phyloP scores from a whole-genome alignment of 352 stramenopile species.

The Phytopythium oedochilum region DNA sequence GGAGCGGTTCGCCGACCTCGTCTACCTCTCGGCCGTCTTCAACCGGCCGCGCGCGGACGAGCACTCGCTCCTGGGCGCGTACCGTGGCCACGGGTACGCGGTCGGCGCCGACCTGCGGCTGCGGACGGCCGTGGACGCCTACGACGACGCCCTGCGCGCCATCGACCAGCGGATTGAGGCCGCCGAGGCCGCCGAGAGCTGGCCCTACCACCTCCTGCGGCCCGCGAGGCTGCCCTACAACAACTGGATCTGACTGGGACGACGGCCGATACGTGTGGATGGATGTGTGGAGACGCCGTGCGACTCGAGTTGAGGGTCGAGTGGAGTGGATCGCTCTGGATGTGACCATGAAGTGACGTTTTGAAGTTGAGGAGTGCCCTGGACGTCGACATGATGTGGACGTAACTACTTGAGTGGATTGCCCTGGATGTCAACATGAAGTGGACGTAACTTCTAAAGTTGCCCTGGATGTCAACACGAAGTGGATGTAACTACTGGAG shows the following conservation, averaged over 20 bases:
- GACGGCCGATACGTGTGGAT: background rate
- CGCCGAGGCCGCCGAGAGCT: conserved; percentile 16
- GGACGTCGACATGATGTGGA: too few relatives aligned
- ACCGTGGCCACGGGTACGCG: conserved; percentile 7
- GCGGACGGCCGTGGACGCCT: conserved; percentile 11
- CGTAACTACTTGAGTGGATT: too few relatives aligned
- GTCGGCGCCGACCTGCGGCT: conserved; percentile 25
- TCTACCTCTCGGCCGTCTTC: conserved; percentile 29
- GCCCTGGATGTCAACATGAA: too few relatives aligned
- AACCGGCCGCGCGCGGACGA: conserved; percentile 15
- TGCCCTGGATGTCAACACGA: too few relatives aligned
- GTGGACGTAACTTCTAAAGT: too few relatives aligned
- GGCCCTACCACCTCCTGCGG: conserved; percentile 28
- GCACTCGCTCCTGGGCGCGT: conserved; percentile 20
- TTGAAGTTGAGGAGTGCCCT: too few relatives aligned
- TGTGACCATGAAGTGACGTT: too few relatives aligned
- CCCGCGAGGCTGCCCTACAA: conserved; percentile 23
- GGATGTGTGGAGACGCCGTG: too few relatives aligned
- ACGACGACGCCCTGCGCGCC: conserved; percentile 13
- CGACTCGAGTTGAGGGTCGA: background rate
- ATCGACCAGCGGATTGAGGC: conserved; percentile 24
- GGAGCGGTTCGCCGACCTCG: conserved; percentile 16
- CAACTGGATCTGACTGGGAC: conserved; percentile 25
- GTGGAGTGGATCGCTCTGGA: too few relatives aligned
- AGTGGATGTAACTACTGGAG: too few relatives aligned